Evolutionary conservation across 768 basidiomycete genomes (phyloP).

Genomic region (Psilocybe azurescens): DNA sequence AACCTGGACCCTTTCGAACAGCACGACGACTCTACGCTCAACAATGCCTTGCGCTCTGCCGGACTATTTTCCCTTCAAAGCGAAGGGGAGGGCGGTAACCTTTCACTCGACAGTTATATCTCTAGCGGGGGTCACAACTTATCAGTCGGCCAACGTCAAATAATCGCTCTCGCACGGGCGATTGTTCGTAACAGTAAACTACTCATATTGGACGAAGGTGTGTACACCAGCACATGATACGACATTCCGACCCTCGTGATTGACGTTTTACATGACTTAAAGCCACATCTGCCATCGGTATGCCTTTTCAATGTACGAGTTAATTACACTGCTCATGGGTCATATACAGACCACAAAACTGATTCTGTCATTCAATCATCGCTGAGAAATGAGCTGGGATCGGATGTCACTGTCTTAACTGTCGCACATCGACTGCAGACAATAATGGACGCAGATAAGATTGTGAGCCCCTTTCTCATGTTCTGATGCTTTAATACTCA

Average conservation of each 20-base stretch:
- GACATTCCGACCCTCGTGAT: neutral
- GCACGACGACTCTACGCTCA: slow-evolving; percentile 51
- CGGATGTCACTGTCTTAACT: slow-evolving; percentile 62
- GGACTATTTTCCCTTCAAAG: slow-evolving; percentile 42
- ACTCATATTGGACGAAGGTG: slow-evolving; percentile 34
- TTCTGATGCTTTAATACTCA: neutral
- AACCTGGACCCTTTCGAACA: slow-evolving; percentile 72
- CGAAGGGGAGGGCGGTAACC: slow-evolving; percentile 48
- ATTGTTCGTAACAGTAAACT: slow-evolving; percentile 15
- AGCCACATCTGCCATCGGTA: slow-evolving; percentile 54
- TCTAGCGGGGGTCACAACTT: slow-evolving; percentile 13
- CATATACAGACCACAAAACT: slow-evolving; percentile 52
- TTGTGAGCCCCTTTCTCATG: slow-evolving; percentile 34
- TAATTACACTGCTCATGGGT: neutral
- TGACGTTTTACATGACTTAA: neutral
- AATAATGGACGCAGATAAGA: slow-evolving; percentile 66
- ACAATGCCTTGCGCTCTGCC: slow-evolving; percentile 43
- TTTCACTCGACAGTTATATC: slow-evolving; percentile 47
- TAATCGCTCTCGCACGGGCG: slow-evolving; percentile 15
- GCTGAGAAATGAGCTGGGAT: slow-evolving; percentile 64
- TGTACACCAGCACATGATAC: neutral
- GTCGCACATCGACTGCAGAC: slow-evolving; percentile 75
- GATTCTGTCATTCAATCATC: slow-evolving; percentile 72
- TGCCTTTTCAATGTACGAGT: slow-evolving; percentile 43
- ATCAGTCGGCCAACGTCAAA: slow-evolving; percentile 15